Percentiles rank a stretch among this genome's conserved stretches.
These are phyloP conservation scores for Saccharomycopsis sp. DNA, from an alignment of 805 yeast genomes.

Conservation along the genomic window DNA sequence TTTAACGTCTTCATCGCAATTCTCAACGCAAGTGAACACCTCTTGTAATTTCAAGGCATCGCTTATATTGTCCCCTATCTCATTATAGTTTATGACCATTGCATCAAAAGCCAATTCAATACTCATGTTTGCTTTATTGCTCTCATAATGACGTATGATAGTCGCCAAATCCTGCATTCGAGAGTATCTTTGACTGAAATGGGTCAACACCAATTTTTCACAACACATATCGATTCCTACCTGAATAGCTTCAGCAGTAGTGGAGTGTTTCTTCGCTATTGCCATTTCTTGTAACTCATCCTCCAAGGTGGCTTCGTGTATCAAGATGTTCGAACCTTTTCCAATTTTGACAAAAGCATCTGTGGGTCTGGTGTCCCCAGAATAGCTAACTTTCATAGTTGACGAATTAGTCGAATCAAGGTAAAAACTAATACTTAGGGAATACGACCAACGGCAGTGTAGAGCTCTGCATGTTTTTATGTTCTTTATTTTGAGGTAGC, in stretches of 20 bases:
- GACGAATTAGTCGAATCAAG: slow-evolving; percentile 23
- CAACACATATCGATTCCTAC: slow-evolving; percentile 70
- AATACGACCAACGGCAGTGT: slow-evolving; percentile 82
- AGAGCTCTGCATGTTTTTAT: slow-evolving; percentile 66
- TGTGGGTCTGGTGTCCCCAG: slow-evolving; percentile 91
- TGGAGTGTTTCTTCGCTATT: slow-evolving; percentile 72
- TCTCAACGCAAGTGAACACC: background rate
- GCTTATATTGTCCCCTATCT: slow-evolving; percentile 30
- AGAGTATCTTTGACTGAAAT: slow-evolving; percentile 87
- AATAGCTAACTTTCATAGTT: slow-evolving; percentile 68
- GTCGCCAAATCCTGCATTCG: slow-evolving; percentile 36
- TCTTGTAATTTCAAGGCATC: background rate
- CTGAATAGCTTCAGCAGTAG: slow-evolving; percentile 77
- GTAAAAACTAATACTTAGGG: slow-evolving; percentile 47
- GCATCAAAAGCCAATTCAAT: slow-evolving; percentile 59
- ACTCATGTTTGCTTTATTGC: slow-evolving; percentile 28
- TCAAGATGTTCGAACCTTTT: slow-evolving; percentile 55
- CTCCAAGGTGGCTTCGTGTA: slow-evolving; percentile 92
- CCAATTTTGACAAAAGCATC: slow-evolving; percentile 61
- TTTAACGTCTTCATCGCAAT: background rate
- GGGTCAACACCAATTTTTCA: slow-evolving; percentile 68
- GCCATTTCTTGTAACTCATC: slow-evolving; percentile 77
- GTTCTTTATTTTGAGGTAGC: slow-evolving; percentile 36
- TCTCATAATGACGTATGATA: slow-evolving; percentile 29
- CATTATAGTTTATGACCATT: slow-evolving; percentile 43